Base-by-base conservation (phyloP, 352 stramenopile genomes). In the Globisporangium perplexum region DNA sequence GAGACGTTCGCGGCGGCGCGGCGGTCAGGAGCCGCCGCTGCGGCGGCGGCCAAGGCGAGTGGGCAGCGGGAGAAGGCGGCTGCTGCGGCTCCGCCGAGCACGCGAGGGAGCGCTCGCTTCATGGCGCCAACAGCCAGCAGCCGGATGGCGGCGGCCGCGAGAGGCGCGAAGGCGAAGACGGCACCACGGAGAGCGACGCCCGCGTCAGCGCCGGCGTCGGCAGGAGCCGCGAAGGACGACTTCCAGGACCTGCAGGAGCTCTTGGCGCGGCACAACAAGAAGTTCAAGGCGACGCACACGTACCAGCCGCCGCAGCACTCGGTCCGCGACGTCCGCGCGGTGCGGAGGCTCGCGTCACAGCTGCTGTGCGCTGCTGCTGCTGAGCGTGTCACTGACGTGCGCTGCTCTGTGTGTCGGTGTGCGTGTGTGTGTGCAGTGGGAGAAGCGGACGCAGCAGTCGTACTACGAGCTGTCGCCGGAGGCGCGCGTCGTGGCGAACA, bases 221-320 rank as follows among this genome's bases (percentile, higher is more conserved):
- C 22, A 38, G 18, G 17, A 15, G 35, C 33, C 8, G 39, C 17
- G 11, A 53, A 58, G 22, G 63, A 54, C 17, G 62, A 71, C 35
- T 55, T 80, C 4, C 53, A 71, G 22, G 68, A 76, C 22, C 55
- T 90, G 35, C 56, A 88, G 43, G 68, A 68, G 55, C 60, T 90
- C 23, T 55, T 93, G 28, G 71, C 71, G 42, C 66, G 68, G 36
- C 82, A 93, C 58, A 93, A 93, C 63, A 90, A 88, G 62, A 87
- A 86, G 48, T 85, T 90, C 55, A 89, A 88, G 63, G 7, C 52
- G 28, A 65, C 62, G 4, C 79, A 90, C 54, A 88, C 75, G 42
- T 93, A 90, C 55, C 79, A 93, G 49, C 82, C 82, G 18, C 74
- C 69, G n/a, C 69, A 86, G 24, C 82, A 93, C 59, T 88, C 82